Evolutionary conservation across 2,329 filamentous ascomycete genomes (phyloP).

Genomic region (Xylariomycetidae sp.): DNA sequence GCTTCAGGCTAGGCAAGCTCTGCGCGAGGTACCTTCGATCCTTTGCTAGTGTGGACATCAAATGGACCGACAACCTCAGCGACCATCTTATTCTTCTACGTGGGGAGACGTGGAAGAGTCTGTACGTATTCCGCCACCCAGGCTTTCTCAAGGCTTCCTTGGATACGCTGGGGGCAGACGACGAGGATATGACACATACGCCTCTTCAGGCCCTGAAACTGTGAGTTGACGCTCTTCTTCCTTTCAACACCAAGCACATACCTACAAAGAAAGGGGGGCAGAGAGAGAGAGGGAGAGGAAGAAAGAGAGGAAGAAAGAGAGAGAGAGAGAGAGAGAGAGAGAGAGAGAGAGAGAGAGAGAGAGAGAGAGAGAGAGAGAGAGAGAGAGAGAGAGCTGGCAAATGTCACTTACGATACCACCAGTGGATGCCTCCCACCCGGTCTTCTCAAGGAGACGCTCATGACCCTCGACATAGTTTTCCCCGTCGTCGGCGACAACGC

Average conservation of each 20-base stretch:
- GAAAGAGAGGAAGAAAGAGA: too few relatives aligned
- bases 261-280: too few relatives aligned
- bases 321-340: too few relatives aligned
- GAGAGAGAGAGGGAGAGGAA: too few relatives aligned
- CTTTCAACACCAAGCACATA: not conserved
- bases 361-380: too few relatives aligned
- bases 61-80: constrained; percentile 2
- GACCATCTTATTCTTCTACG: constrained; percentile 1
- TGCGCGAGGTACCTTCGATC: not conserved
- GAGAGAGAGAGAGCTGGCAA: too few relatives aligned
- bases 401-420: too few relatives aligned
- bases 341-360: too few relatives aligned
- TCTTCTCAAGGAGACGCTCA: not conserved
- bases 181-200: not conserved
- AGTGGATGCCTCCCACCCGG: constrained; percentile 1
- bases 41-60: not conserved
- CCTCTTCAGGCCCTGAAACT: not conserved
- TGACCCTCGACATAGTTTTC: constrained; percentile 1
- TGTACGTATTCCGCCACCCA: constrained; percentile 4
- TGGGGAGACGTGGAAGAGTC: constrained; percentile 1
- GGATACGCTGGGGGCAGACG: not conserved
- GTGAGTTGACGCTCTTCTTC: not conserved
- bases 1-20: not conserved
- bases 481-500: not conserved
- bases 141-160: not conserved